Base-by-base conservation (phyloP, 441 rosid species). In the Isatis lusitanica region DNA sequence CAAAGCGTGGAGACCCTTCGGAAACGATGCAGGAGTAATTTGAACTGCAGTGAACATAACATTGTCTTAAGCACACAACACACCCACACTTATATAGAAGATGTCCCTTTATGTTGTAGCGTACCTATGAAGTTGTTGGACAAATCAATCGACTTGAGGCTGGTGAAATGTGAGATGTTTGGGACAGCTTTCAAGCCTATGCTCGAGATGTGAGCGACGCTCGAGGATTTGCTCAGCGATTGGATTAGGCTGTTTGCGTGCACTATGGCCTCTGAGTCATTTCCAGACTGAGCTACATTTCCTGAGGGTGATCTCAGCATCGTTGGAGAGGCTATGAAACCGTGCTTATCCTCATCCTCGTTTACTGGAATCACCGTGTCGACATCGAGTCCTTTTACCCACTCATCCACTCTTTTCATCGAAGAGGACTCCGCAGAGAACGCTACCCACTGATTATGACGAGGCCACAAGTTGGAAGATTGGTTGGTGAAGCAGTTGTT, bases 61-160 rank as follows among this genome's bases (percentile, higher is more conserved):
- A 38, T 39, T 68, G 8, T 39, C 30, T 38, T 59, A 59, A 30
- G 13, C 59, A 50, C 18, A 17, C 30, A 9, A 30, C 12, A 46
- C 35, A 63, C 21, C 7, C 43, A 38, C 60, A 46, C n/a, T 15
- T 15, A 38, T 42, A 56, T 9, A 24, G 33, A 51, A 11, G 26
- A 15, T 48, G 36, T 47, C 21, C 10, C 2, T 21, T 52, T 33
- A 13, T 28, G 28, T 60, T 60, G 9, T 17, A 65, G 84, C 82
- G 53, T 88, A 92, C 99, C 97, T 78, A 94, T 86, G 66, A 79
- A 83, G 80, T 94, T 94, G 86, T 89, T 84, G 9, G 97, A 92
- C 66, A 92, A 66, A 80, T 94, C 90, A 65, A 92, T 84, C 0
- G 96, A 85, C 59, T 93, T 90, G 82, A 94, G 99, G 81, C 92